Conservation (phyloP, 352 stramenopile genomes). For the Globisporangium alternatum region DNA sequence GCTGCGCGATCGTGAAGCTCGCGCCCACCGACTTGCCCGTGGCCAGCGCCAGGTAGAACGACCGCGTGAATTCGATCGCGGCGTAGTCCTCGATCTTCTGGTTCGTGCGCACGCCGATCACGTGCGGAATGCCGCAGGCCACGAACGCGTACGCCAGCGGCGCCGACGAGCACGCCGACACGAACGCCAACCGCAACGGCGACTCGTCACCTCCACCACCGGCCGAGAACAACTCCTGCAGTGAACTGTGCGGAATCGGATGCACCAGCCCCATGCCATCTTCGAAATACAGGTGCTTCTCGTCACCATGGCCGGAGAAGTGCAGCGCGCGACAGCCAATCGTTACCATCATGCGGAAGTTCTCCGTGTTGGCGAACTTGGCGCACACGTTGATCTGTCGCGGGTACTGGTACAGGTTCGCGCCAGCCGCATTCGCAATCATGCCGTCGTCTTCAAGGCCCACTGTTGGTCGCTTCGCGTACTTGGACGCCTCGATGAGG, state of each 20-base stretch:
- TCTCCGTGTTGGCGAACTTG: slow-evolving; percentile 93
- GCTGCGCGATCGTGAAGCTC: slow-evolving; percentile 73
- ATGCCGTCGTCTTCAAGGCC: slow-evolving; percentile 11
- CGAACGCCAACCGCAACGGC: slow-evolving; percentile 70
- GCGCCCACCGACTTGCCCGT: slow-evolving; percentile 68
- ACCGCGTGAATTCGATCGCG: slow-evolving; percentile 82
- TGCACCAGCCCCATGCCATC: slow-evolving; percentile 85
- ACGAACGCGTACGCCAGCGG: slow-evolving; percentile 84
- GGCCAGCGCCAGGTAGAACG: slow-evolving; percentile 76
- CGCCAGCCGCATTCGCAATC: slow-evolving; percentile 11
- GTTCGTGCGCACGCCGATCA: slow-evolving; percentile 86
- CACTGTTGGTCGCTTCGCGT: slow-evolving; percentile 36
- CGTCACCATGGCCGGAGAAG: slow-evolving; percentile 94
- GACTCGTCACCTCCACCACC: slow-evolving; percentile 36
- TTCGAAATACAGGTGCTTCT: slow-evolving; percentile 93
- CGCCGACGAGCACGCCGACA: slow-evolving; percentile 77
- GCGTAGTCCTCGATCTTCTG: slow-evolving; percentile 88
- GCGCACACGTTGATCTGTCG: slow-evolving; percentile 90
- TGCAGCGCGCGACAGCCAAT: slow-evolving; percentile 91
- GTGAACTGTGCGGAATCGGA: slow-evolving; percentile 62
- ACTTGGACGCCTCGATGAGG: slow-evolving; percentile 67
- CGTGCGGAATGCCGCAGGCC: slow-evolving; percentile 86
- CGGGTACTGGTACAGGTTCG: slow-evolving; percentile 55
- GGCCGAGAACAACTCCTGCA: slow-evolving; percentile 70
- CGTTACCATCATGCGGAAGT: slow-evolving; percentile 90